These are phyloP conservation scores for Nidularia pulvinata DNA, from an alignment of 768 basidiomycete genomes.

Conservation along the genomic window DNA sequence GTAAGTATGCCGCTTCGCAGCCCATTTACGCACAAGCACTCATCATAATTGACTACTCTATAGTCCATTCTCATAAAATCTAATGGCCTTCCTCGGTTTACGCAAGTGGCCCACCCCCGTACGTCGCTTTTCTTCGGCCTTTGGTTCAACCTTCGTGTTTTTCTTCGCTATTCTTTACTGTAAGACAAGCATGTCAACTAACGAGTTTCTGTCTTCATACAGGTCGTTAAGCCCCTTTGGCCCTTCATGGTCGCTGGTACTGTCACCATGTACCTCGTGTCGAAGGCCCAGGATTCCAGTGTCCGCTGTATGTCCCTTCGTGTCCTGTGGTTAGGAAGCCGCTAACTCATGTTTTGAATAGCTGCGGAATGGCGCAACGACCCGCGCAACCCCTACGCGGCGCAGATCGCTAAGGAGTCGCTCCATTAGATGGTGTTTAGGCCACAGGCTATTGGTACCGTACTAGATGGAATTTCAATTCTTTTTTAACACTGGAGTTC, in stretches of 20 bases:
- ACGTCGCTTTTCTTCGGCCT: slow-evolving; percentile 30
- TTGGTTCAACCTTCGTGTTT: not conserved
- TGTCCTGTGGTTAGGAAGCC: too few species aligned
- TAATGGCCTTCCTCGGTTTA: slow-evolving; percentile 77
- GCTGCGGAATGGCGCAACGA: slow-evolving; percentile 73
- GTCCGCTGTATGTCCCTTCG: slow-evolving; percentile 62
- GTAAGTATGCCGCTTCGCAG: too few species aligned
- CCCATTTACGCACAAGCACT: too few species aligned
- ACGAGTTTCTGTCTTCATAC: slow-evolving; percentile 3
- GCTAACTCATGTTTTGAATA: slow-evolving; percentile 19
- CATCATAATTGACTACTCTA: too few species aligned
- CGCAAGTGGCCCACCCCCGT: slow-evolving; percentile 83
- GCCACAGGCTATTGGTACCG: too few species aligned
- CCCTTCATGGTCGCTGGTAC: slow-evolving; percentile 72
- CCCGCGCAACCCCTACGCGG: slow-evolving; percentile 82
- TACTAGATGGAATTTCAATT: too few species aligned
- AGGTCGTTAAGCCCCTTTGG: slow-evolving; percentile 79
- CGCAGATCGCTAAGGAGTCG: slow-evolving; percentile 69
- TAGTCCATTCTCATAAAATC: too few species aligned
- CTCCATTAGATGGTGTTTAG: slow-evolving; percentile 34
- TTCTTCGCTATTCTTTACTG: too few species aligned
- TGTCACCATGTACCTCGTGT: slow-evolving; percentile 67
- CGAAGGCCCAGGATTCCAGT: slow-evolving; percentile 64
- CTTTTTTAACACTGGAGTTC: too few species aligned
- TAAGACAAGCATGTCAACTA: too few species aligned